A percentile compares a stretch with the other conserved stretches of the same genome.
phyloP scores from a whole-genome alignment of 352 stramenopile genomes.

The Phytophthora sansomeana region DNA sequence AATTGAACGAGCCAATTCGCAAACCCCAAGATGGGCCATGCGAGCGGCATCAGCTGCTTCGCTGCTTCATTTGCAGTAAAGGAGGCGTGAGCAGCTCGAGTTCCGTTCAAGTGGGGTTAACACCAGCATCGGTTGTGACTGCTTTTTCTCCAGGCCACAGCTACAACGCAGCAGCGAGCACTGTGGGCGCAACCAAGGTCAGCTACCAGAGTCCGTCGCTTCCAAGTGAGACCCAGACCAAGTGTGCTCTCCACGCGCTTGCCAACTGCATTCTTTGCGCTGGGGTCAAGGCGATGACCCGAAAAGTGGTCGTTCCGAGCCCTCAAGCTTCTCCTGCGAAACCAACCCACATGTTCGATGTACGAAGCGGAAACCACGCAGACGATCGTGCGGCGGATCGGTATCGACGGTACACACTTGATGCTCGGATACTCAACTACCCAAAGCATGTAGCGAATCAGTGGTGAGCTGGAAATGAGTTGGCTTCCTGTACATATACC shows the following conservation, averaged over 20 bases:
- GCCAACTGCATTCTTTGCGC: slow-evolving; percentile 79
- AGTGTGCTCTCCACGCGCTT: slow-evolving; percentile 65
- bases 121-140: neutral
- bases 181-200: neutral
- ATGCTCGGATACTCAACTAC: slow-evolving; percentile 35
- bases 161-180: slow-evolving; percentile 7
- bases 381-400: slow-evolving; percentile 23
- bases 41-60: slow-evolving; percentile 55
- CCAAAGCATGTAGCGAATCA: slow-evolving; percentile 13
- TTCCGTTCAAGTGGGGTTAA: neutral
- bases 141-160: slow-evolving; percentile 2
- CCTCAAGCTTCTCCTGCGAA: slow-evolving; percentile 26
- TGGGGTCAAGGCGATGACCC: slow-evolving; percentile 41
- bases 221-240: slow-evolving; percentile 20
- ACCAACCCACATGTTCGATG: neutral
- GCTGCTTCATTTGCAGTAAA: slow-evolving; percentile 76
- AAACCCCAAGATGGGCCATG: slow-evolving; percentile 39
- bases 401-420: slow-evolving; percentile 43
- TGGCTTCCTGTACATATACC: no score
- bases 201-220: neutral
- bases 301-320: slow-evolving; percentile 19
- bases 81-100: slow-evolving; percentile 1
- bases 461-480: slow-evolving; percentile 1
- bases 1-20: slow-evolving; percentile 1
- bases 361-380: slow-evolving; percentile 1